phyloP scores from a whole-genome alignment of 495 filamentous ascomycete genomes.

The Penicillium arizonense region DNA sequence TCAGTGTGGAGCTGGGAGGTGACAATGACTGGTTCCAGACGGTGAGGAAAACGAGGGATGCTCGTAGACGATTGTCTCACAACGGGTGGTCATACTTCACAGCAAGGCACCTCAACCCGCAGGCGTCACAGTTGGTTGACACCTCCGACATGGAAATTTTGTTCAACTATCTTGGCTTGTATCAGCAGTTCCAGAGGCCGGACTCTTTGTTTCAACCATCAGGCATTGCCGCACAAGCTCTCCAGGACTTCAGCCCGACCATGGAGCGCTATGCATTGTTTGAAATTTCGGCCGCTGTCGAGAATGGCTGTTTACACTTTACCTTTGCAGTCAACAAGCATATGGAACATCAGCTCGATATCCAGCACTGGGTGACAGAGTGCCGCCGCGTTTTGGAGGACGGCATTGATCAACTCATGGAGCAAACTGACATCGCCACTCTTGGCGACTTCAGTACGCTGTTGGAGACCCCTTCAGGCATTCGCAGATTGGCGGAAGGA shows the following conservation, averaged over 20 bases:
- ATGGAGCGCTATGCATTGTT: conserved; percentile 50
- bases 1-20: conserved; percentile 9
- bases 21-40: not conserved
- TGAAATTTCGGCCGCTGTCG: conserved; percentile 48
- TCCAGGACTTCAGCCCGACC: not conserved
- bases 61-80: conserved; percentile 14
- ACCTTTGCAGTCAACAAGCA: conserved; percentile 51
- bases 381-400: conserved; percentile 19
- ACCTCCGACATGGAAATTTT: conserved; percentile 30
- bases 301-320: conserved; percentile 48
- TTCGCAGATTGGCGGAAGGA: not conserved
- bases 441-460: not conserved
- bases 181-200: conserved; percentile 36
- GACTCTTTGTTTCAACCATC: conserved; percentile 24
- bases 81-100: conserved; percentile 38
- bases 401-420: not conserved
- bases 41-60: conserved; percentile 19
- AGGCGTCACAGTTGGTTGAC: conserved; percentile 9
- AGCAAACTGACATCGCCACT: not conserved
- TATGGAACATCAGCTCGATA: conserved; percentile 47
- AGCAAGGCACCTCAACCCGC: conserved; percentile 12
- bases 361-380: conserved; percentile 50
- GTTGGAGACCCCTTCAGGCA: not conserved
- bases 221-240: not conserved
- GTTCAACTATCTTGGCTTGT: conserved; percentile 47